phyloP scores from a whole-genome alignment of 768 basidiomycete species.

The Melanogaster broomeanus region DNA sequence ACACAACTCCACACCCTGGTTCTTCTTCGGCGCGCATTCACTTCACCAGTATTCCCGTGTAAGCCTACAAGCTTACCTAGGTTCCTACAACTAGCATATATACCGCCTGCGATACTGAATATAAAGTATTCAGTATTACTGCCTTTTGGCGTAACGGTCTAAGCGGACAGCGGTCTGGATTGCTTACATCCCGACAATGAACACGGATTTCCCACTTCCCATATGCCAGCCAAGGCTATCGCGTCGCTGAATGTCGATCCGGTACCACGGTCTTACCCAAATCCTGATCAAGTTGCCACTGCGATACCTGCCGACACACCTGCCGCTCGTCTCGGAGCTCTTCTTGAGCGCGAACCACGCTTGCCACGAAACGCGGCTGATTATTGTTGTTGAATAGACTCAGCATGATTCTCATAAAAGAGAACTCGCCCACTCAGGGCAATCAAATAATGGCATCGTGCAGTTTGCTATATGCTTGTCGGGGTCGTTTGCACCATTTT shows the following conservation, averaged over 20 bases:
- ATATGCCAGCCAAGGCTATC: conserved; percentile 20
- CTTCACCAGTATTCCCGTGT: conserved; percentile 8
- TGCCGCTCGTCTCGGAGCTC: conserved; percentile 63
- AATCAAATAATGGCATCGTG: conserved; percentile 64
- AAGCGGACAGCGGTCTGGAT: too few relatives aligned
- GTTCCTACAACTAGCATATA: too few relatives aligned
- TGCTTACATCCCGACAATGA: conserved; percentile 31
- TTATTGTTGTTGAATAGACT: conserved; percentile 40
- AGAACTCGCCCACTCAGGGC: conserved; percentile 56
- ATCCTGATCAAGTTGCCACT: conserved; percentile 6
- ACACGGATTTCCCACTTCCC: conserved; percentile 32
- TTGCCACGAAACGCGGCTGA: background rate
- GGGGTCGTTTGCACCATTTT: conserved; percentile 59
- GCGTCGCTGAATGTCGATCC: conserved; percentile 10
- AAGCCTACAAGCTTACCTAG: too few relatives aligned
- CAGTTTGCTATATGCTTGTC: conserved; percentile 61
- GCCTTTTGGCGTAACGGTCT: too few relatives aligned
- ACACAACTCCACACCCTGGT: conserved; percentile 23
- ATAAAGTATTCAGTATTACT: too few relatives aligned
- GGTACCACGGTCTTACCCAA: conserved; percentile 5
- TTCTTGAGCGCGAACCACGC: conserved; percentile 53
- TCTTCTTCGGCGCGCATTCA: conserved; percentile 14
- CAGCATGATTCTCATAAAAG: conserved; percentile 62
- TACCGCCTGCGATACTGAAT: too few relatives aligned
- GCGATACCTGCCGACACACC: conserved; percentile 42